Evolutionary conservation across 345 rosid species (phyloP), one percentile per base, ranked within the genome.

Genomic region (Eucalyptus marginata): DNA sequence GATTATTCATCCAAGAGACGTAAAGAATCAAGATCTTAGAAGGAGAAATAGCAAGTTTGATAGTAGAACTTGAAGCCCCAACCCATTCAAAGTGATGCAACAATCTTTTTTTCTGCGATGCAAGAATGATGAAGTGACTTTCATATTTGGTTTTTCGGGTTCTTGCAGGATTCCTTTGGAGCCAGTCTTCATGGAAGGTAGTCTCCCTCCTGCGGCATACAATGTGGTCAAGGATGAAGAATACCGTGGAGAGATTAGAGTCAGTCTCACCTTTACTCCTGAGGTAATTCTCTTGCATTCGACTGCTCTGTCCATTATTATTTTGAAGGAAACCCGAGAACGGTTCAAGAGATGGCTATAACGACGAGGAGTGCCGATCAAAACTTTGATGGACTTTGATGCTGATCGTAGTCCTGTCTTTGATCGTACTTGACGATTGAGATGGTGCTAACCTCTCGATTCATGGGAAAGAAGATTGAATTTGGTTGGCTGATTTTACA

Each of bases 221-320:
- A 95, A 92, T 86, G 97, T 97, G 64, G 97, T 96, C 20, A 97
- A 94, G 92, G 94, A 97, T 44, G 89, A 89, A 90, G 95, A 93
- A 86, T 96, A 83, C 87, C 50, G 92, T 31, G 98, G 98, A 85
- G 96, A 96, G 94, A 94, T 97, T 83, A 93, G 93, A 92, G 86
- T 96, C 49, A 93, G 94, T 86, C 94, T 97, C 80, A 91, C 92
- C 68, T 97, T 95, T 92, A 95, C 92, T 44, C 96, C 95, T 2
- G 94, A 95, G 98, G 98, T 95, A 93, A 79, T n/a, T 36, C 40
- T 25, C 31, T 79, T 79, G 44, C 83, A 20, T 13, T 49, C 7
- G 22, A 27, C 56, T 20, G 22, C 58, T 50, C 56, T 18, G 36
- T 50, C 56, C 56, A 29, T 18, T 20, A 40, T 20, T 76, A 76